Evolutionary conservation across 306 rosid species (phyloP).

Genomic region (Comarum palustre): DNA sequence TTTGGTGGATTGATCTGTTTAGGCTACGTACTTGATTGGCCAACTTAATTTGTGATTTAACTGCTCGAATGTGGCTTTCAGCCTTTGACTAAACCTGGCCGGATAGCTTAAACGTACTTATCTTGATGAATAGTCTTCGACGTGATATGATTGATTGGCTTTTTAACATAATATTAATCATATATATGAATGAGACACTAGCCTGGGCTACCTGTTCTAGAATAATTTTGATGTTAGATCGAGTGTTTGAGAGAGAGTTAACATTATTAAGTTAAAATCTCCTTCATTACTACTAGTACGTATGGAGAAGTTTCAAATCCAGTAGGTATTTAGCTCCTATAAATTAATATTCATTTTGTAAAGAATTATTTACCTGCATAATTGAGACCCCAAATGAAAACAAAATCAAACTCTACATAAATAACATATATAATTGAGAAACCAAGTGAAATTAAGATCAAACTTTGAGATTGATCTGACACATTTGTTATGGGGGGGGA

Average conservation of each 20-base stretch:
- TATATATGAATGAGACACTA: background rate
- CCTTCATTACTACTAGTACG: background rate
- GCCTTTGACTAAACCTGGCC: background rate
- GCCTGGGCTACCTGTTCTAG: background rate
- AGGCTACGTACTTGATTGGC: background rate
- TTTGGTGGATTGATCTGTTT: background rate
- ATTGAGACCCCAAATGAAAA: too few species aligned
- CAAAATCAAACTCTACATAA: too few species aligned
- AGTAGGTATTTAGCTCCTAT: background rate
- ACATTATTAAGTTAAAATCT: too few species aligned
- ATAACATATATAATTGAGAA: too few species aligned
- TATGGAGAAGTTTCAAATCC: too few species aligned
- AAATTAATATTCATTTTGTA: background rate
- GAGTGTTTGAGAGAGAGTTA: background rate
- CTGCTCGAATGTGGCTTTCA: background rate
- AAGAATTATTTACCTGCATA: background rate
- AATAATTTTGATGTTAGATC: background rate
- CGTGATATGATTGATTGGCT: background rate
- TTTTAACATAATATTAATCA: background rate
- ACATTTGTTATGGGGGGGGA: background rate
- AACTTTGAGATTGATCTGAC: background rate
- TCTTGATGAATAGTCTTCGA: background rate
- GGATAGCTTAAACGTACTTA: background rate
- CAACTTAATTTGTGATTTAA: background rate
- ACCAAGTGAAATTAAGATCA: background rate